Percentiles rank a stretch among this genome's conserved stretches.
Conservation (phyloP, 1,284 basidiomycete genomes). For the Heterobasidion irregulare region DNA sequence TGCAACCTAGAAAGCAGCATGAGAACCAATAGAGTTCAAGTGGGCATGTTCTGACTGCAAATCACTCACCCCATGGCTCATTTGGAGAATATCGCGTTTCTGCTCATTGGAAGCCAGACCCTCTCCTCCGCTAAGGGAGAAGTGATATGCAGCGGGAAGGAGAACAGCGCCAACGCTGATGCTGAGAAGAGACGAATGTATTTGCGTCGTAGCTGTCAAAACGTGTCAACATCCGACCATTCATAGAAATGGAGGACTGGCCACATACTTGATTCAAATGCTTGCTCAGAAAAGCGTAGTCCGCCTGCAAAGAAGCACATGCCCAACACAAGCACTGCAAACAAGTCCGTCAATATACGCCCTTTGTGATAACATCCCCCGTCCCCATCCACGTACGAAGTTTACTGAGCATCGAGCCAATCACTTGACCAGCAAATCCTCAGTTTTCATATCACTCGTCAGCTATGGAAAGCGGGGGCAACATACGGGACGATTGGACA, state of each 20-base stretch:
- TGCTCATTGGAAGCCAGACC: slow-evolving; percentile 18
- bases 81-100: slow-evolving; percentile 54
- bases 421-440: slow-evolving; percentile 33
- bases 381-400: slow-evolving; percentile 32
- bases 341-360: too few relatives aligned
- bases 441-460: background rate
- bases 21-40: background rate
- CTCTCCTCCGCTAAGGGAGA: slow-evolving; percentile 34
- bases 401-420: slow-evolving; percentile 76
- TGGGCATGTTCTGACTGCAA: slow-evolving; percentile 3
- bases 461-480: too few relatives aligned
- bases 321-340: slow-evolving; percentile 43
- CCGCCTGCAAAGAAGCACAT: slow-evolving; percentile 58
- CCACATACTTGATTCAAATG: slow-evolving; percentile 58
- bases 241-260: background rate
- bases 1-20: slow-evolving; percentile 37
- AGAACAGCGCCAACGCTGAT: slow-evolving; percentile 76
- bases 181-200: slow-evolving; percentile 77
- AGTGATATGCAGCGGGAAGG: slow-evolving; percentile 73
- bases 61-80: slow-evolving; percentile 74
- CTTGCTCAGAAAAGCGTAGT: slow-evolving; percentile 60
- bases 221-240: background rate
- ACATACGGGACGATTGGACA: slow-evolving; percentile 66
- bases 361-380: too few relatives aligned
- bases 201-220: slow-evolving; percentile 59